These are phyloP conservation scores for Holtermanniella nyarrowii DNA, from an alignment of 768 basidiomycete species.

Conservation along the genomic window DNA sequence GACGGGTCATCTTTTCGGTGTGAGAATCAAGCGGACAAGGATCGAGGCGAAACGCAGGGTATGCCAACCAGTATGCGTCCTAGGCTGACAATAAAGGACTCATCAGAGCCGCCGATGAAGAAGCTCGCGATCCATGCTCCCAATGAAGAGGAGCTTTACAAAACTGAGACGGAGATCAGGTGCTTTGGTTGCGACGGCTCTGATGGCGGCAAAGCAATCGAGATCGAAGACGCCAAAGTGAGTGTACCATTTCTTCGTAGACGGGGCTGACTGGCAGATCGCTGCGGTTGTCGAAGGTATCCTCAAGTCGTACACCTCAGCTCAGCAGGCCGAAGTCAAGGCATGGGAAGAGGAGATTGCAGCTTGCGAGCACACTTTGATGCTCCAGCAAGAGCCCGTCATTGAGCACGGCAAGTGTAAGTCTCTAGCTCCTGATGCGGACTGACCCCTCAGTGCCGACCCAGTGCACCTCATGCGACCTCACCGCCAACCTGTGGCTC, in stretches of 20 bases:
- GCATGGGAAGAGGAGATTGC: constrained; percentile 94
- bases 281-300: constrained; percentile 55
- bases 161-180: constrained; percentile 53
- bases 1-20: constrained; percentile 61
- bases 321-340: constrained; percentile 86
- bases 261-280: constrained; percentile 43
- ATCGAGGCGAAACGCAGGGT: constrained; percentile 61
- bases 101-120: constrained; percentile 71
- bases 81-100: constrained; percentile 46
- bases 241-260: background rate
- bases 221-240: constrained; percentile 25
- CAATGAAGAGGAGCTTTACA: constrained; percentile 80
- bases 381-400: constrained; percentile 46
- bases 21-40: constrained; percentile 66
- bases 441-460: constrained; percentile 52
- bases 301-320: constrained; percentile 73
- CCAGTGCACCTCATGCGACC: constrained; percentile 68
- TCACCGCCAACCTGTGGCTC: constrained; percentile 89
- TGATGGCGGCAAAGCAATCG: constrained; percentile 18
- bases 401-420: constrained; percentile 23
- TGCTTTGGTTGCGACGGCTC: constrained; percentile 59
- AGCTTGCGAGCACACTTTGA: constrained; percentile 70
- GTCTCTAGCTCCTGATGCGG: background rate
- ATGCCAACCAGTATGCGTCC: constrained; percentile 35
- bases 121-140: constrained; percentile 73